These are phyloP conservation scores for Blastomyces gilchristii DNA, from an alignment of 2,329 filamentous ascomycete species.

Conservation along the genomic window DNA sequence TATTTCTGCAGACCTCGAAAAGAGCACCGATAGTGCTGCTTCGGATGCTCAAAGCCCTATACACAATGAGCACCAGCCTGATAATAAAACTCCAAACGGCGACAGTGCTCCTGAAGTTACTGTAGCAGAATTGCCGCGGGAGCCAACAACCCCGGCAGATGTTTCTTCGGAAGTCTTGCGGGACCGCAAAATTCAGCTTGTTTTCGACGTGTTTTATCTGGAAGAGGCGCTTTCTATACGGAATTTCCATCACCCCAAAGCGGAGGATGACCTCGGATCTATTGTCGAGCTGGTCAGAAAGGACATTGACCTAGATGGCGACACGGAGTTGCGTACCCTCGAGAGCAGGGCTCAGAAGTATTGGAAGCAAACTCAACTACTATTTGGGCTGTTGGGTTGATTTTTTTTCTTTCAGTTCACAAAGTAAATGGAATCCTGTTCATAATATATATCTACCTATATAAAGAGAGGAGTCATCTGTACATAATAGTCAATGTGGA, in stretches of 20 bases:
- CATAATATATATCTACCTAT: neutral
- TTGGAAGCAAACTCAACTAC: constrained; percentile 67
- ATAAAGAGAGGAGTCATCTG: neutral
- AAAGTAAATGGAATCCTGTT: neutral
- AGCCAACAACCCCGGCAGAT: neutral
- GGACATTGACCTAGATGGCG: constrained; percentile 41
- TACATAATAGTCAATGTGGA: neutral
- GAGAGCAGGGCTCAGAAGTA: constrained; percentile 60
- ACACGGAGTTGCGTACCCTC: constrained; percentile 43
- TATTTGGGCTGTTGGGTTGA: constrained; percentile 64
- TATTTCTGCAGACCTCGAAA: constrained; percentile 19
- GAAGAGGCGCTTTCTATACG: constrained; percentile 19
- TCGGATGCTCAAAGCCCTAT: neutral
- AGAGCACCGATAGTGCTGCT: neutral
- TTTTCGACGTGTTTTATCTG: constrained; percentile 31
- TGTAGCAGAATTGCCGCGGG: neutral
- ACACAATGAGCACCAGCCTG: neutral
- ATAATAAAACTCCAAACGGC: neutral
- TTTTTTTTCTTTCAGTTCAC: neutral
- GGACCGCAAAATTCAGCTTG: constrained; percentile 30
- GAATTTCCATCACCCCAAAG: constrained; percentile 1
- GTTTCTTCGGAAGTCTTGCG: constrained; percentile 6
- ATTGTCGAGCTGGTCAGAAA: constrained; percentile 36
- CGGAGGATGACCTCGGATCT: constrained; percentile 36
- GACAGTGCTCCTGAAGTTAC: constrained; percentile 8